Percentiles rank a stretch among this genome's conserved stretches.
Evolutionary conservation across 768 basidiomycete species (phyloP).

Genomic region (Phylloporus sp.): DNA sequence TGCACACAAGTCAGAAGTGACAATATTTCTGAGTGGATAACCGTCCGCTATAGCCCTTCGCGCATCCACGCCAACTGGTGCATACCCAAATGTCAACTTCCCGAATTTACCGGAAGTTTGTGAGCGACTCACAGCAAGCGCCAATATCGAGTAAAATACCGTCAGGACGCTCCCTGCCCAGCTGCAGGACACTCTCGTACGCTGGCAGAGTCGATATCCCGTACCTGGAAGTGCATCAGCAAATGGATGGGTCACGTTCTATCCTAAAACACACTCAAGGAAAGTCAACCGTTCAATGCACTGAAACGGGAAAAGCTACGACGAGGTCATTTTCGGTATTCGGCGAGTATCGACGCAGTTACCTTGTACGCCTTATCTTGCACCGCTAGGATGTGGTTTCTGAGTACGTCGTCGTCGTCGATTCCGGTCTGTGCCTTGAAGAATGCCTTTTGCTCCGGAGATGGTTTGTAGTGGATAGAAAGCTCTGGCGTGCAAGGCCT

Average conservation of each 20-base stretch:
- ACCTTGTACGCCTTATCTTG: slow-evolving; percentile 32
- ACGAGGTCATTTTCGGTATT: too few relatives aligned
- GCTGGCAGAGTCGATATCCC: slow-evolving; percentile 17
- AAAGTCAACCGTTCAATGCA: too few relatives aligned
- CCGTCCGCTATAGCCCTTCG: slow-evolving; percentile 40
- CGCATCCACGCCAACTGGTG: slow-evolving; percentile 40
- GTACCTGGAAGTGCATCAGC: slow-evolving; percentile 12
- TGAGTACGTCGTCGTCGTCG: slow-evolving; percentile 26
- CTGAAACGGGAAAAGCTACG: too few relatives aligned
- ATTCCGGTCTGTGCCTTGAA: slow-evolving; percentile 30
- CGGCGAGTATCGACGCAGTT: too few relatives aligned
- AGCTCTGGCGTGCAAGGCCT: too few relatives aligned
- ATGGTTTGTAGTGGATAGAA: too few relatives aligned
- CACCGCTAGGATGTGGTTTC: slow-evolving; percentile 30
- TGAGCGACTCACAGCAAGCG: slow-evolving; percentile 40
- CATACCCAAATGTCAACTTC: background rate
- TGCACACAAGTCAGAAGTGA: slow-evolving; percentile 36
- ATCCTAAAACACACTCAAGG: too few relatives aligned
- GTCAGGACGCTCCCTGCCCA: slow-evolving; percentile 33
- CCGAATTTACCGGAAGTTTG: background rate
- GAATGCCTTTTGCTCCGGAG: too few relatives aligned
- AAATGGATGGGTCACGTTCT: slow-evolving; percentile 24
- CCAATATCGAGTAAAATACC: slow-evolving; percentile 43
- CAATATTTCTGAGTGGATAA: slow-evolving; percentile 33
- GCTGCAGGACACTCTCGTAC: slow-evolving; percentile 29